Conservation (phyloP, 2,329 filamentous ascomycete genomes). For the Kalmusia sp. region DNA sequence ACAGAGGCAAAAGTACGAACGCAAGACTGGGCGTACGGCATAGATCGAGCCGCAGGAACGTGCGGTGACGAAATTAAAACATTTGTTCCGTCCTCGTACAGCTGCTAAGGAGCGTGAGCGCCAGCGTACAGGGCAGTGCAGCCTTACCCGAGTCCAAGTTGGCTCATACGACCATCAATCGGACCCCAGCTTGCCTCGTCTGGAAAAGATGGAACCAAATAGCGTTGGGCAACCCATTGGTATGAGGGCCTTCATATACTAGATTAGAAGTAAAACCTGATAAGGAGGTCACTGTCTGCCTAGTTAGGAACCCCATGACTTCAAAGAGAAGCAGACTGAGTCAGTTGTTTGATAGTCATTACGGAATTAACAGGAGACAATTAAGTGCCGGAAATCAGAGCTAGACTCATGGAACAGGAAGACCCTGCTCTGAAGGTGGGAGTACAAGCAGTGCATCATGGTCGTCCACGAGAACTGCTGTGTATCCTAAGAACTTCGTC, state of each 20-base stretch:
- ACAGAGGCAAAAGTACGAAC: neutral
- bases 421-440: neutral
- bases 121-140: constrained; percentile 4
- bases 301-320: neutral
- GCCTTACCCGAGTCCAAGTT: neutral
- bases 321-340: neutral
- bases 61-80: constrained; percentile 5
- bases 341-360: neutral
- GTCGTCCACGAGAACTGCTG: neutral
- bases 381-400: neutral
- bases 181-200: constrained; percentile 2
- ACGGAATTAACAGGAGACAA: neutral
- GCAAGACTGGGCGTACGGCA: neutral
- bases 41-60: constrained; percentile 2
- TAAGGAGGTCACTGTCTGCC: neutral
- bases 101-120: neutral
- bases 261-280: neutral
- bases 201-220: neutral
- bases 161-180: neutral
- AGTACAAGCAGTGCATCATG: neutral
- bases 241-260: neutral
- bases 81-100: neutral
- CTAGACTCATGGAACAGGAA: neutral
- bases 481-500: neutral
- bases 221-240: neutral